phyloP scores from a whole-genome alignment of 805 yeast species.

The Saccharomycopsis malanga region DNA sequence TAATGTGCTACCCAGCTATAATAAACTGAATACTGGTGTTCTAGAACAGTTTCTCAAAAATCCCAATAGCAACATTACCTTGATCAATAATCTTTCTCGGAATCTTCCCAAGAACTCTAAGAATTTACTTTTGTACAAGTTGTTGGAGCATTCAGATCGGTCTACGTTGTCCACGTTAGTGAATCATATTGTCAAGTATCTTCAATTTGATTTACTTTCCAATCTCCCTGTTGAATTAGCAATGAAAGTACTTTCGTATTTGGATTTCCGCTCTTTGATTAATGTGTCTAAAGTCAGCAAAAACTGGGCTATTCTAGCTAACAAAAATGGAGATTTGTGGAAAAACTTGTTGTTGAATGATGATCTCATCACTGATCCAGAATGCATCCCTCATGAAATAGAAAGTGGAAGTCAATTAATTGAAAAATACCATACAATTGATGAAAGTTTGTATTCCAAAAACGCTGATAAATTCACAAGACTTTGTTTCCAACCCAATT shows the following conservation, averaged over 20 bases:
- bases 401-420: slow-evolving; percentile 16
- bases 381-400: slow-evolving; percentile 23
- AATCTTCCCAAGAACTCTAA: slow-evolving; percentile 22
- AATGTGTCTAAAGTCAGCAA: slow-evolving; percentile 57
- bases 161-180: slow-evolving; percentile 54
- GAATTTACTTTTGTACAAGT: slow-evolving; percentile 36
- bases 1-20: background rate
- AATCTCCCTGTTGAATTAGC: slow-evolving; percentile 72
- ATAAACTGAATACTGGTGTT: background rate
- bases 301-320: slow-evolving; percentile 62
- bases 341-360: slow-evolving; percentile 54
- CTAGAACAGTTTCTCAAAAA: background rate
- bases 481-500: slow-evolving; percentile 28
- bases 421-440: slow-evolving; percentile 19
- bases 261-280: slow-evolving; percentile 58
- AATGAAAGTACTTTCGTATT: slow-evolving; percentile 51
- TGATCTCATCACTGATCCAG: slow-evolving; percentile 42
- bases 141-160: slow-evolving; percentile 54
- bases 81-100: slow-evolving; percentile 21
- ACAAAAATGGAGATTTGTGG: slow-evolving; percentile 63
- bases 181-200: slow-evolving; percentile 41
- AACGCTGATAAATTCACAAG: slow-evolving; percentile 16
- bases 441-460: slow-evolving; percentile 12
- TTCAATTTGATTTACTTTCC: slow-evolving; percentile 67
- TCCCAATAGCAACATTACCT: slow-evolving; percentile 8